A percentile compares a stretch with the other conserved stretches of the same genome.
These are phyloP conservation scores for Coemansia brasiliensis DNA, from an alignment of 192 early-diverging fungal genomes.

Conservation along the genomic window DNA sequence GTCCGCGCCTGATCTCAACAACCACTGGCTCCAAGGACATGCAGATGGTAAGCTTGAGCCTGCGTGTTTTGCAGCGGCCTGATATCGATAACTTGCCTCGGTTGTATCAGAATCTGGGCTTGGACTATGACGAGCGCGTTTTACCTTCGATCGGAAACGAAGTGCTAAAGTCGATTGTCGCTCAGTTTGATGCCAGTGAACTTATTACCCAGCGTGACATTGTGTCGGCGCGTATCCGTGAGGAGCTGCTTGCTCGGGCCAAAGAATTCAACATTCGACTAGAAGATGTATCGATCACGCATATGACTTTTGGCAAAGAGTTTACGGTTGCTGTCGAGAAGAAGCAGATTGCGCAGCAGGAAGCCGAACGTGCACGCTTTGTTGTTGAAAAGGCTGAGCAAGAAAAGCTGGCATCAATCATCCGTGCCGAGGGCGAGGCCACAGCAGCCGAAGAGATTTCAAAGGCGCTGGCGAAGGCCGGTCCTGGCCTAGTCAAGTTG, in stretches of 20 bases:
- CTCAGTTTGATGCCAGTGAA: conserved; percentile 97
- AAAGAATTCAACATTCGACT: conserved; percentile 93
- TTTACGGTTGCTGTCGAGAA: conserved; percentile 99
- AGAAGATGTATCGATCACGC: conserved; percentile 98
- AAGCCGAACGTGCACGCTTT: conserved; percentile 98
- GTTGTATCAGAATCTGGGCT: conserved; percentile 89
- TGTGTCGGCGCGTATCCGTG: conserved; percentile 88
- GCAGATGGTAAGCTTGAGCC: conserved; percentile 95
- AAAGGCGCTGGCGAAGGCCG: conserved; percentile 86
- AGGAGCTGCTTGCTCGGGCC: conserved; percentile 90
- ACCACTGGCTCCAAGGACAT: conserved; percentile 99
- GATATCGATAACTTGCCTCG: conserved; percentile 69
- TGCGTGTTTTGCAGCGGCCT: conserved; percentile 90
- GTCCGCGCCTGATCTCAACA: conserved; percentile 96
- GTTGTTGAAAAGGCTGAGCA: conserved; percentile 98
- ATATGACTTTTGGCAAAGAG: conserved; percentile 98
- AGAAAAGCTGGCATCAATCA: conserved; percentile 95
- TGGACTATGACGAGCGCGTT: conserved; percentile 97
- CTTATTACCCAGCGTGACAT: conserved; percentile 98
- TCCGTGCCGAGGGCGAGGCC: conserved; percentile 98
- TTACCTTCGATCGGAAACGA: conserved; percentile 99
- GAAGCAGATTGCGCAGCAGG: conserved; percentile 99
- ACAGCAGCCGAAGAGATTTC: conserved; percentile 89
- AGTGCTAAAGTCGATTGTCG: conserved; percentile 96
- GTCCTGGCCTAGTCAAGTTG: conserved; percentile 89